These are phyloP conservation scores for Diaporthe velutina DNA, from an alignment of 2,329 filamentous ascomycete species.

Conservation along the genomic window DNA sequence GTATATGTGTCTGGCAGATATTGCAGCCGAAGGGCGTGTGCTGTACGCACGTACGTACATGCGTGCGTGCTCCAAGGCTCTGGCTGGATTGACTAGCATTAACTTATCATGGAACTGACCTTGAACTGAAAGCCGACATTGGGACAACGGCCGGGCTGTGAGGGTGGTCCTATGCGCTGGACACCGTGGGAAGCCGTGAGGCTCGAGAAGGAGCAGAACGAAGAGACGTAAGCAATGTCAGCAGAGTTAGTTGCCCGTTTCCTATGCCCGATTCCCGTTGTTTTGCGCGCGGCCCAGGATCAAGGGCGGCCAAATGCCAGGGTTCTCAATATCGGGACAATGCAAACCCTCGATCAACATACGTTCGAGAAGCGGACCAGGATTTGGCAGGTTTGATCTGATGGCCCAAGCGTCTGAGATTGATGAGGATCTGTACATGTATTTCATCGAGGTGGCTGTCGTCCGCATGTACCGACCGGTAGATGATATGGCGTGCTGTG, in stretches of 20 bases:
- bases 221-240: no score
- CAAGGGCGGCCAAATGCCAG: background rate
- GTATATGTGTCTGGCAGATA: slow-evolving; percentile 18
- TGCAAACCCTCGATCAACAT: slow-evolving; percentile 7
- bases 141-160: background rate
- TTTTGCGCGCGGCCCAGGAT: background rate
- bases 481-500: background rate
- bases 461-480: slow-evolving; percentile 2
- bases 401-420: slow-evolving; percentile 30
- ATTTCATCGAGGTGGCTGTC: background rate
- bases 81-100: background rate
- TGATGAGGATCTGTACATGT: slow-evolving; percentile 20
- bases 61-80: background rate
- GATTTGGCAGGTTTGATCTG: slow-evolving; percentile 24
- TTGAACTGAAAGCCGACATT: background rate
- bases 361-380: slow-evolving; percentile 6
- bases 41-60: background rate
- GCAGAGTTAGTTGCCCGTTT: background rate
- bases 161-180: background rate
- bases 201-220: background rate
- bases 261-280: background rate
- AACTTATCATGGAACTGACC: background rate
- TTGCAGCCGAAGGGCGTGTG: slow-evolving; percentile 12
- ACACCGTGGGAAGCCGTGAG: background rate
- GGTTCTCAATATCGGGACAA: background rate